Percentiles rank a stretch among this genome's conserved stretches.
Evolutionary conservation across 192 early-diverging fungal genomes (phyloP).

Genomic region (Allomyces javanicus): DNA sequence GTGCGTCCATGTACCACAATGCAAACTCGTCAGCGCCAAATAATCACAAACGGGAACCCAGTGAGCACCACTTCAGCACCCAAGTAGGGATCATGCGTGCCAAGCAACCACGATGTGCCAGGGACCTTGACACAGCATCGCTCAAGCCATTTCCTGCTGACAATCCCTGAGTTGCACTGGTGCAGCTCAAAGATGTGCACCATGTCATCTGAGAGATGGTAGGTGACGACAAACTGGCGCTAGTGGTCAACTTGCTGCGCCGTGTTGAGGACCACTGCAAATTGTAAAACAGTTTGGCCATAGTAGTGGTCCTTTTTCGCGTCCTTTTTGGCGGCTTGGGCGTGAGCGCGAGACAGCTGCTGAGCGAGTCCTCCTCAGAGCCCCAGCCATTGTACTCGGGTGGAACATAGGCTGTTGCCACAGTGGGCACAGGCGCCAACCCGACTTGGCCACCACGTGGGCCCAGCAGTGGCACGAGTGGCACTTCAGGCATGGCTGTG

Average conservation of each 20-base stretch:
- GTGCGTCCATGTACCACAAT: conserved; percentile 1
- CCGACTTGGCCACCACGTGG: no score
- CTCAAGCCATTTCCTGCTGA: conserved; percentile 1
- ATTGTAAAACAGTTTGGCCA: background rate
- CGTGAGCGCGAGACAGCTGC: no score
- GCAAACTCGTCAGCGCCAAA: conserved; percentile 3
- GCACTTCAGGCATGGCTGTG: no score
- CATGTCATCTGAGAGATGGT: conserved; percentile 2
- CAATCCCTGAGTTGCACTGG: background rate
- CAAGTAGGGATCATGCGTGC: background rate
- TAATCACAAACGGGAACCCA: conserved; percentile 1
- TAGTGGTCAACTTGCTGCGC: background rate
- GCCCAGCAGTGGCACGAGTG: no score
- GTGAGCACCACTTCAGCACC: background rate
- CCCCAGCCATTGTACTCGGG: no score
- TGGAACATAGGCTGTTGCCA: no score
- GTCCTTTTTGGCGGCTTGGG: background rate
- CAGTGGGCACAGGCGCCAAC: no score
- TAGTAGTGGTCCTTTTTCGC: background rate
- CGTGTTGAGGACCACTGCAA: conserved; percentile 2
- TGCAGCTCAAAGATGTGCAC: conserved; percentile 2
- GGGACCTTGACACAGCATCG: background rate
- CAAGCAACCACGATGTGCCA: no score
- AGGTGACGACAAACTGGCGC: conserved; percentile 2
- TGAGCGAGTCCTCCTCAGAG: no score